Conservation (phyloP, 177 flowering plant genomes). For the Telopea speciosissima region DNA sequence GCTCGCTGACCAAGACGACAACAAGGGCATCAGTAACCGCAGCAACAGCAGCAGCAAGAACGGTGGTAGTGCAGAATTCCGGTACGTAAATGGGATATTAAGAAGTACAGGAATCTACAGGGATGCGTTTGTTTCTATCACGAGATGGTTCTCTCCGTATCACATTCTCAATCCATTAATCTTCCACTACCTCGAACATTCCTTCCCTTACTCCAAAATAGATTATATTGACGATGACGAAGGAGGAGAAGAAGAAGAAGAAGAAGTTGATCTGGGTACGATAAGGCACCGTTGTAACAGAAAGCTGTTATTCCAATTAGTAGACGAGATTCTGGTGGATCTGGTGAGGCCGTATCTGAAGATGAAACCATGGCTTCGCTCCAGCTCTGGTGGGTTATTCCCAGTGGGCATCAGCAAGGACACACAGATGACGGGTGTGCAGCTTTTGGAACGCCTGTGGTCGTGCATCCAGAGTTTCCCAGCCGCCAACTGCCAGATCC, state of each 20-base stretch:
- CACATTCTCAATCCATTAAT: constrained; percentile 60
- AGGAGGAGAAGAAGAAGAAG: too few relatives aligned
- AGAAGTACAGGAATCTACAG: constrained; percentile 34
- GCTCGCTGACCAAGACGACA: constrained; percentile 11
- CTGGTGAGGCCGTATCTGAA: constrained; percentile 31
- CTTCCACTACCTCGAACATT: constrained; percentile 43
- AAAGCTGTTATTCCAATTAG: constrained; percentile 40
- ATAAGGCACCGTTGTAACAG: constrained; percentile 31
- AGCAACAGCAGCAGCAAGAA: constrained; percentile 8
- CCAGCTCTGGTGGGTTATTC: neutral
- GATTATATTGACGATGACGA: too few relatives aligned
- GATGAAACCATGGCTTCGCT: constrained; percentile 29
- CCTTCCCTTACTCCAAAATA: neutral
- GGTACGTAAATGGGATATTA: constrained; percentile 50
- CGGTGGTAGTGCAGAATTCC: constrained; percentile 15
- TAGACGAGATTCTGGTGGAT: constrained; percentile 43
- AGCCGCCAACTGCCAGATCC: constrained; percentile 37
- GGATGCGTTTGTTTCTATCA: constrained; percentile 24
- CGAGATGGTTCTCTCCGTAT: constrained; percentile 48
- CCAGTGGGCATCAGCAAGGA: neutral
- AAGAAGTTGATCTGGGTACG: neutral
- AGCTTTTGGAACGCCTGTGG: constrained; percentile 26
- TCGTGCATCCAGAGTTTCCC: constrained; percentile 38
- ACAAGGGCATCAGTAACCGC: neutral
- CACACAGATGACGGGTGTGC: neutral